Evolutionary conservation across 441 rosid species (phyloP).

Genomic region (Kokia cookei): DNA sequence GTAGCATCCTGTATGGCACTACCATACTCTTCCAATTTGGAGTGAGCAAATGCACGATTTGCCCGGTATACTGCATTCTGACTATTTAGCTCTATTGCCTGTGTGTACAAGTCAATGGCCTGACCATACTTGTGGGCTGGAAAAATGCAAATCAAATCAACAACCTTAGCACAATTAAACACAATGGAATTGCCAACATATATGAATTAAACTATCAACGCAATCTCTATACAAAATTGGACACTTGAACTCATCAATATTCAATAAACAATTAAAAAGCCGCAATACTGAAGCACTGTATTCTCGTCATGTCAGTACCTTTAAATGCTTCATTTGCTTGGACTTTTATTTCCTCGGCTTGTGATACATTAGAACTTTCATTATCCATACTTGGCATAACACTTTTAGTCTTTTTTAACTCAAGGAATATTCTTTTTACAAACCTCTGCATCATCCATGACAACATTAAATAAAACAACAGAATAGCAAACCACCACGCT

Average conservation of each 20-base stretch:
- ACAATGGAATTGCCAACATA: not conserved
- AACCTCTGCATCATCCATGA: not conserved
- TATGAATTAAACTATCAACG: not conserved
- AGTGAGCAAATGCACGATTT: slow-evolving; percentile 90
- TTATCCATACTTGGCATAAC: slow-evolving; percentile 47
- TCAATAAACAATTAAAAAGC: not conserved
- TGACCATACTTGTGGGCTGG: slow-evolving; percentile 68
- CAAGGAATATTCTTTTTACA: not conserved
- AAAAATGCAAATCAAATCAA: slow-evolving; percentile 10
- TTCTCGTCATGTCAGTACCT: slow-evolving; percentile 33
- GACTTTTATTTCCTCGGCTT: slow-evolving; percentile 73
- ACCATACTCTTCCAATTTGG: slow-evolving; percentile 94
- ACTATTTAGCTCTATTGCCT: slow-evolving; percentile 65
- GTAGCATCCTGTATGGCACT: slow-evolving; percentile 96
- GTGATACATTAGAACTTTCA: slow-evolving; percentile 39
- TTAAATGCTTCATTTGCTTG: slow-evolving; percentile 88
- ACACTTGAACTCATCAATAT: not conserved
- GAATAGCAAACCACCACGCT: not conserved
- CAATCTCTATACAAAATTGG: not conserved
- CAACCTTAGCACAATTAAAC: slow-evolving; percentile 9
- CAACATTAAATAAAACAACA: not conserved
- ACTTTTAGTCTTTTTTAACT: not conserved
- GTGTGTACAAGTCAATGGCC: slow-evolving; percentile 80
- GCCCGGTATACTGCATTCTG: slow-evolving; percentile 95
- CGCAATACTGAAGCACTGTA: not conserved